Evolutionary conservation across 176 grass and related monocot genomes (phyloP).

Genomic region (Metroxylon sagu): DNA sequence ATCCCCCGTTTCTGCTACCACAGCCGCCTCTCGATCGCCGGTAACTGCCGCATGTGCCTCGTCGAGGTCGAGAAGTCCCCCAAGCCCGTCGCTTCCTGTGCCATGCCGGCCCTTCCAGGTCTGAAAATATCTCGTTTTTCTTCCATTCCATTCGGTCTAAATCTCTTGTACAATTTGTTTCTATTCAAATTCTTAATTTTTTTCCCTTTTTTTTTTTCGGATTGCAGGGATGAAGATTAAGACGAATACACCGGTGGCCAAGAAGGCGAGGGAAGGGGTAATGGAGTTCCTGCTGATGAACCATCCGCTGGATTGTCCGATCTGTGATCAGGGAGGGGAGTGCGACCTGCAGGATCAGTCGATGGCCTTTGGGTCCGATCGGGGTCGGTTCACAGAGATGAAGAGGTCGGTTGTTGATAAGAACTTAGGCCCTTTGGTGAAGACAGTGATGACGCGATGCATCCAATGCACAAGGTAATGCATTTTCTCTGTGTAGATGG

Average conservation of each 20-base stretch:
- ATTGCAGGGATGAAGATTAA: slow-evolving; percentile 98
- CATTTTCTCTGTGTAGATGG: background rate
- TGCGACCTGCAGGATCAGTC: slow-evolving; percentile 97
- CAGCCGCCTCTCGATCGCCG: slow-evolving; percentile 78
- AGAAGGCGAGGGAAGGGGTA: slow-evolving; percentile 98
- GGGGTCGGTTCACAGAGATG: slow-evolving; percentile 93
- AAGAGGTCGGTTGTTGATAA: slow-evolving; percentile 97
- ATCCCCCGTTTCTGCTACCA: slow-evolving; percentile 99
- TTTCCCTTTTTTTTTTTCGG: background rate
- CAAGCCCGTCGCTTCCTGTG: slow-evolving; percentile 96
- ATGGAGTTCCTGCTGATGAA: slow-evolving; percentile 99
- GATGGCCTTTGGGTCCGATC: slow-evolving; percentile 96
- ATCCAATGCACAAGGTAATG: slow-evolving; percentile 98
- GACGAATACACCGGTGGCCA: slow-evolving; percentile 83
- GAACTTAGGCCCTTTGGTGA: slow-evolving; percentile 92
- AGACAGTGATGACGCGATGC: slow-evolving; percentile 99
- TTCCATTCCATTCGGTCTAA: too few relatives aligned
- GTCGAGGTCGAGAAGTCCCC: slow-evolving; percentile 99
- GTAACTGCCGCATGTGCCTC: slow-evolving; percentile 98
- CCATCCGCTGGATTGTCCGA: slow-evolving; percentile 91
- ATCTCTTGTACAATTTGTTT: background rate
- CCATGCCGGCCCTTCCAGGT: slow-evolving; percentile 96
- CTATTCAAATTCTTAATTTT: too few relatives aligned
- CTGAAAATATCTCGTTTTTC: background rate
- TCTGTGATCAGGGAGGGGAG: slow-evolving; percentile 95